A percentile compares a stretch with the other conserved stretches of the same genome.
Evolutionary conservation across 106 monocot species (phyloP).

Genomic region (Dendrobium nobile): DNA sequence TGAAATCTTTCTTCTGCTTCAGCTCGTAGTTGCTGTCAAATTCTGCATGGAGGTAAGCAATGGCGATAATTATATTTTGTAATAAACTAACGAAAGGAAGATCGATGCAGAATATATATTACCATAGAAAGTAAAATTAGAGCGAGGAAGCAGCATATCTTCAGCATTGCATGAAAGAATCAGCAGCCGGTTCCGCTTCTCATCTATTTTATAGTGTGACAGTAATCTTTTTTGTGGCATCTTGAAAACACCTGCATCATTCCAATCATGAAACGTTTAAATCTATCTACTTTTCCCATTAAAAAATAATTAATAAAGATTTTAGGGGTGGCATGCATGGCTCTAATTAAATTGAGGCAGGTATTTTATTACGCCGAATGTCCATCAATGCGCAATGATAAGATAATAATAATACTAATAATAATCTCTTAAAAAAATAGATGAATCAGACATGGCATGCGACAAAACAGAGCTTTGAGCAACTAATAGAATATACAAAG

Average conservation of each 20-base stretch:
- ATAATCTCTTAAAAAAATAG: too few species aligned
- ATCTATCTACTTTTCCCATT: too few species aligned
- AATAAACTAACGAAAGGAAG: not conserved
- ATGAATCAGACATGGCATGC: too few species aligned
- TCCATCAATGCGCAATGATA: too few species aligned
- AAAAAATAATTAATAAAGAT: too few species aligned
- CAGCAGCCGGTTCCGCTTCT: conserved; percentile 48
- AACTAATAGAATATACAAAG: too few species aligned
- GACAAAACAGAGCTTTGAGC: too few species aligned
- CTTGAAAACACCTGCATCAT: conserved; percentile 56
- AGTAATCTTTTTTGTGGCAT: conserved; percentile 82
- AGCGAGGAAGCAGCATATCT: conserved; percentile 89
- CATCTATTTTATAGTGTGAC: conserved; percentile 84
- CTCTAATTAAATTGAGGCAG: too few species aligned
- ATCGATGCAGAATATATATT: not conserved
- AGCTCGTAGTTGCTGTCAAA: conserved; percentile 37
- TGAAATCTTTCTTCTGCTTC: conserved; percentile 40
- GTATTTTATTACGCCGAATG: too few species aligned
- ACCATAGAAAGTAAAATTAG: conserved; percentile 96
- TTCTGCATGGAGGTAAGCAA: conserved; percentile 12
- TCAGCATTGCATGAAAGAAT: conserved; percentile 78
- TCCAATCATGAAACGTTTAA: not conserved
- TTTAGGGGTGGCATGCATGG: too few species aligned
- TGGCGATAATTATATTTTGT: not conserved
- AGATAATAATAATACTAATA: too few species aligned